These are phyloP conservation scores for Westerdykella sp. DNA, from an alignment of 2,329 filamentous ascomycete genomes.

Conservation along the genomic window DNA sequence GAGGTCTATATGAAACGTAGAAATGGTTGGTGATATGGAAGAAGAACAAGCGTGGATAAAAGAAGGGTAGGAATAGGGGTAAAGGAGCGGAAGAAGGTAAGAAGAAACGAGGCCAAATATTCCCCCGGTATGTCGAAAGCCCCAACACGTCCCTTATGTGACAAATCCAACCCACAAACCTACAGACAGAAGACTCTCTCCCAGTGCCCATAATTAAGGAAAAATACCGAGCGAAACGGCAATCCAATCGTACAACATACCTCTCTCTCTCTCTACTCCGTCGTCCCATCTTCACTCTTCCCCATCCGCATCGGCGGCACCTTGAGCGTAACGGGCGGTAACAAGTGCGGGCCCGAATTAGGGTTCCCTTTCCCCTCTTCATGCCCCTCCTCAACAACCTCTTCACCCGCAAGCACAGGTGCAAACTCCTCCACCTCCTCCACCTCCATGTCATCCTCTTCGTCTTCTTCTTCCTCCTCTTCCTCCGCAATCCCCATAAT, in stretches of 20 bases:
- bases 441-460: constrained; percentile 46
- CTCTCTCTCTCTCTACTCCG: background rate
- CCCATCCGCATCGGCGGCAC: background rate
- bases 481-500: constrained; percentile 55
- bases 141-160: background rate
- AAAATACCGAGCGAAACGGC: no score
- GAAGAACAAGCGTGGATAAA: no score
- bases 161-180: background rate
- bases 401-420: constrained; percentile 39
- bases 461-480: constrained; percentile 39
- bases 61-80: no score
- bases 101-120: background rate
- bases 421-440: constrained; percentile 57
- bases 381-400: constrained; percentile 19
- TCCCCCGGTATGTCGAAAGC: background rate
- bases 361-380: background rate
- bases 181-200: background rate
- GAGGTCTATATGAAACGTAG: no score
- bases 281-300: background rate
- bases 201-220: background rate
- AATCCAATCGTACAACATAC: background rate
- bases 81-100: background rate
- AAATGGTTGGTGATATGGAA: no score
- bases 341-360: background rate
- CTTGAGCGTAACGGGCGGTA: background rate